Evolutionary conservation across 331 rosid species (phyloP).

Genomic region (Pyracantha coccinea): DNA sequence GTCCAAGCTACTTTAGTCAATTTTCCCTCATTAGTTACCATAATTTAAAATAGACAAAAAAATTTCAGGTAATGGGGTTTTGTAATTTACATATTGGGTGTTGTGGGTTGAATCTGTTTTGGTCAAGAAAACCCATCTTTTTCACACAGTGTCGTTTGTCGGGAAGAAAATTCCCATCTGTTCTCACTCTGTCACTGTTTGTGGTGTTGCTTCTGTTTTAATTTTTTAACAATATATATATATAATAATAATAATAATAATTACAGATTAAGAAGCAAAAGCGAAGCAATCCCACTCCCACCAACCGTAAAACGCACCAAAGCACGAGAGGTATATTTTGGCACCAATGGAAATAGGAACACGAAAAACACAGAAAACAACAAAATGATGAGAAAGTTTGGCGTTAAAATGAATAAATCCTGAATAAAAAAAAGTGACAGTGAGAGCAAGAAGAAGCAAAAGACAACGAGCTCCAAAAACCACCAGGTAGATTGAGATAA

Average conservation of each 20-base stretch:
- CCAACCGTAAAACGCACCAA: conserved; percentile 13
- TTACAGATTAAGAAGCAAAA: too few species aligned
- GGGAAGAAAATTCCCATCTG: conserved; percentile 51
- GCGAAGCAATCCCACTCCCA: conserved; percentile 20
- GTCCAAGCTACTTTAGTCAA: too few species aligned
- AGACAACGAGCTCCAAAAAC: conserved; percentile 41
- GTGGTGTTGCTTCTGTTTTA: background rate
- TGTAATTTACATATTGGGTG: background rate
- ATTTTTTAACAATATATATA: too few species aligned
- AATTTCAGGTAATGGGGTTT: background rate
- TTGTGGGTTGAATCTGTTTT: conserved; percentile 21
- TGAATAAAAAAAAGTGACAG: background rate
- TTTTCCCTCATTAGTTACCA: too few species aligned
- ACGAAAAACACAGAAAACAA: conserved; percentile 13
- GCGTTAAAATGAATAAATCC: too few species aligned
- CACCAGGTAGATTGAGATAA: conserved; percentile 36
- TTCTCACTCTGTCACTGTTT: background rate
- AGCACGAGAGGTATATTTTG: background rate
- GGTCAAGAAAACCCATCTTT: conserved; percentile 18
- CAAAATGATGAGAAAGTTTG: conserved; percentile 6
- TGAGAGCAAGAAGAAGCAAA: conserved; percentile 16
- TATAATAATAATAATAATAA: too few species aligned
- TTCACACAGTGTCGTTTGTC: conserved; percentile 64
- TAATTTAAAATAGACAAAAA: too few species aligned
- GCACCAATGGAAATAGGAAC: background rate